Evolutionary conservation across 805 yeast species (phyloP), one percentile per base, ranked within the genome.

Genomic region (Nakazawaea wickerhamii): DNA sequence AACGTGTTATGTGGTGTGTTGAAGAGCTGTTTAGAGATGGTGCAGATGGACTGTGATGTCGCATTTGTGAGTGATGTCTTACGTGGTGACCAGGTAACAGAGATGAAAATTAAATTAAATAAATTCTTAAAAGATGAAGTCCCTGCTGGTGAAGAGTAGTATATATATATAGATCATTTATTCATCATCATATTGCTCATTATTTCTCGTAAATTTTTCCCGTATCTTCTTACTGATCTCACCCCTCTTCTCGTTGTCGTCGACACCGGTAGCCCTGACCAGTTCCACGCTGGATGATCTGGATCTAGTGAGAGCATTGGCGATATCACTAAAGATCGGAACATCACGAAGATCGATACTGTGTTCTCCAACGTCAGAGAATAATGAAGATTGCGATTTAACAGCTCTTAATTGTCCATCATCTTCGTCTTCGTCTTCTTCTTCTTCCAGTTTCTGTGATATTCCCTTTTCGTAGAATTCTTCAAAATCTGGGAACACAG

Each of bases 11-110:
- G 90, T 48, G 99, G 99, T 14, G 93, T 93, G 3, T 63, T 93
- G 39, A 77, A 87, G 45, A 98, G 98, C 4, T 89, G 95, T 0
- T 65, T 93, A 39, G 96, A 90, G 55, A 91, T 90, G 96, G 95
- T 93, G 3, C 99, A 93, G 57, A 65, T 93, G 54, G 95, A 90
- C 45, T 88, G 90, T 40, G 95, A 90, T 43, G 88, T 81, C 2
- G 68, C 64, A 50, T 93, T 90, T 57, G 75, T 87, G 2, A 77
- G 81, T 50, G 99, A 93, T 57, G 78, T 73, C 2, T 67, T 93
- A 38, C 75, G 89, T 49, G 98, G 97, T 0, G 91, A 88, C 51
- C 81, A 80, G 10, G 65, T 64, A 21, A 91, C 97, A 0, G 97
- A 89, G 55, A 64, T 93, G 42, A 73, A 83, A 47, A 75, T 93